Evolutionary conservation across 208 protist genomes (phyloP).

Genomic region (Phytomonas sp.): DNA sequence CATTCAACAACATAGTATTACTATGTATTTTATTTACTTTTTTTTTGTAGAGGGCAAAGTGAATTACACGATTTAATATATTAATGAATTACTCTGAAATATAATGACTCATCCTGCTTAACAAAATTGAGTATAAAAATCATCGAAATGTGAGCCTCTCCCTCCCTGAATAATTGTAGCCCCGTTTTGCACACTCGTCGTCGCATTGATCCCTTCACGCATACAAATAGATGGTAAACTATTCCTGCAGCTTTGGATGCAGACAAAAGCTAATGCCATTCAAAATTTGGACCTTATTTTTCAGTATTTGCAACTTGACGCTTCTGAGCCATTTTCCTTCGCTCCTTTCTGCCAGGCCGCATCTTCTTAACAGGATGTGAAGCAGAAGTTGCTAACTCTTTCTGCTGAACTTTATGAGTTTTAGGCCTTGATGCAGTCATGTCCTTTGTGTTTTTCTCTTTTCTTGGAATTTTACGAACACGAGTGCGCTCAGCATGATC

Average conservation of each 20-base stretch:
- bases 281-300: background rate
- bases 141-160: background rate
- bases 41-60: background rate
- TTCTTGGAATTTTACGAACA: background rate
- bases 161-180: background rate
- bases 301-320: background rate
- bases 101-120: background rate
- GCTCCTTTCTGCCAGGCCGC: background rate
- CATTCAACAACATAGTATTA: background rate
- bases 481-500: background rate
- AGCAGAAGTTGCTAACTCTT: background rate
- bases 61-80: background rate
- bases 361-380: background rate
- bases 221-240: background rate
- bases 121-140: background rate
- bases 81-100: background rate
- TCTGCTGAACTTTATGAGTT: background rate
- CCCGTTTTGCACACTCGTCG: background rate
- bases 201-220: background rate
- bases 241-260: background rate
- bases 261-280: background rate
- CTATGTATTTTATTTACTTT: background rate
- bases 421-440: background rate
- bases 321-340: background rate
- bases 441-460: background rate